Conservation (phyloP, 176 grass and related monocot species). For the Guadua angustifolia region DNA sequence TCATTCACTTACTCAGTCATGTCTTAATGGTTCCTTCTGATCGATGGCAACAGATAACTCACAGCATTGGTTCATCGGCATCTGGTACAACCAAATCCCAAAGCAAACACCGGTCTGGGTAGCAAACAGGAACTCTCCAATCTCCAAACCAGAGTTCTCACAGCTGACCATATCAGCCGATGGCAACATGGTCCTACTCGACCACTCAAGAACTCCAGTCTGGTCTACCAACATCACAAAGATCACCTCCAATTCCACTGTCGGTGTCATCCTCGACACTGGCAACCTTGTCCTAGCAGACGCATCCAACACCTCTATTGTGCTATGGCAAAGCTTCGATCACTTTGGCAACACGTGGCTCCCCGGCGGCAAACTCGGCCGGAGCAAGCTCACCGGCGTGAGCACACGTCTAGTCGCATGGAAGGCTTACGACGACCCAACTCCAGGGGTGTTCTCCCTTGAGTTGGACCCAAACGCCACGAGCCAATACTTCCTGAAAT, state of each 20-base stretch:
- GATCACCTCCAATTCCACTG: not conserved
- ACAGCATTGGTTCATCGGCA: constrained; percentile 50
- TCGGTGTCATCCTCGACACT: constrained; percentile 54
- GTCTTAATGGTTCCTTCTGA: too few species aligned
- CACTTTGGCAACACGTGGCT: constrained; percentile 69
- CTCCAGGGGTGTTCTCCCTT: constrained; percentile 51
- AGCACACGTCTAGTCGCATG: constrained; percentile 43
- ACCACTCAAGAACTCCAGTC: not conserved
- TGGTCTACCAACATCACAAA: constrained; percentile 54
- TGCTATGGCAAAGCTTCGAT: constrained; percentile 75
- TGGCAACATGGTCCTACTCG: constrained; percentile 56
- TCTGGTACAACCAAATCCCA: constrained; percentile 69
- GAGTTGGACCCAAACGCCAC: constrained; percentile 48
- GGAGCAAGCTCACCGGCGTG: constrained; percentile 54
- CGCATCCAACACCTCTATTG: constrained; percentile 45
- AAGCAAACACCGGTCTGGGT: constrained; percentile 52
- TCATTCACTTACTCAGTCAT: too few species aligned
- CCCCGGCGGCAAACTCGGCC: constrained; percentile 56
- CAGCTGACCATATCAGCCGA: constrained; percentile 30
- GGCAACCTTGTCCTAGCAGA: constrained; percentile 63
- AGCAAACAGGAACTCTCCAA: constrained; percentile 42
- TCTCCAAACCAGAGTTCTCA: constrained; percentile 29
- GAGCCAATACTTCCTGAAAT: constrained; percentile 59
- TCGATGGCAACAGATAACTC: constrained; percentile 37
- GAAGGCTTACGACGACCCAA: constrained; percentile 46